Conservation (phyloP, 2,329 filamentous ascomycete species). For the Penicillium sp. region DNA sequence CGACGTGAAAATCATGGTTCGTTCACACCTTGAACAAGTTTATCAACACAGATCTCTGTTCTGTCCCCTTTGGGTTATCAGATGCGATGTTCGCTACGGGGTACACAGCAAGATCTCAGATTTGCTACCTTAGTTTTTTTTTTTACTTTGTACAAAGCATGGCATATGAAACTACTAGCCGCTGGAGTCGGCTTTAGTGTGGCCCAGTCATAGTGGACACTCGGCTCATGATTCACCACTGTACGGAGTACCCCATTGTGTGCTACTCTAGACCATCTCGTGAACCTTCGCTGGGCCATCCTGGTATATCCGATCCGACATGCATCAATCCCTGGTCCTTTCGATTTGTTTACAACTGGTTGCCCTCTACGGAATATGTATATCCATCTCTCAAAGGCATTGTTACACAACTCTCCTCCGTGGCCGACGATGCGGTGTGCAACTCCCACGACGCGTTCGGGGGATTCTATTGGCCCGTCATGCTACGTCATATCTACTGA, state of each 20-base stretch:
- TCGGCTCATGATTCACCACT: constrained; percentile 7
- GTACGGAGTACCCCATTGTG: constrained; percentile 15
- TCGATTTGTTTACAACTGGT: not conserved
- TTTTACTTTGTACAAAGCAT: constrained; percentile 1
- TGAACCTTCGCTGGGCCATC: constrained; percentile 2
- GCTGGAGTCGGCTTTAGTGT: constrained; percentile 8
- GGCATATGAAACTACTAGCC: constrained; percentile 18
- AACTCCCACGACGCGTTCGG: not conserved
- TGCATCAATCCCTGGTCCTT: not conserved
- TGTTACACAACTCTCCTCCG: not conserved
- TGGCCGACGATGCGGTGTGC: not conserved
- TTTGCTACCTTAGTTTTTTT: constrained; percentile 19
- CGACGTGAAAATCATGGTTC: not conserved
- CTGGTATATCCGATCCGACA: constrained; percentile 1
- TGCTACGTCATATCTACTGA: constrained; percentile 20
- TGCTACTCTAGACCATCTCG: constrained; percentile 18
- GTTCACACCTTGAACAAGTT: not conserved
- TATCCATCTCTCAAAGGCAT: not conserved
- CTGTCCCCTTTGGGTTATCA: not conserved
- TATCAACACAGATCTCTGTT: not conserved
- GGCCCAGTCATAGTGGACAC: constrained; percentile 13
- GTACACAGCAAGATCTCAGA: not conserved
- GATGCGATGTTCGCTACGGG: not conserved
- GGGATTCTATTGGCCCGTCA: constrained; percentile 16
- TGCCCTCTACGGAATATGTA: not conserved